Percentiles rank a stretch among this genome's conserved stretches.
Conservation (phyloP, 108 stramenopile genomes). For the Schizochytrium sp. region DNA sequence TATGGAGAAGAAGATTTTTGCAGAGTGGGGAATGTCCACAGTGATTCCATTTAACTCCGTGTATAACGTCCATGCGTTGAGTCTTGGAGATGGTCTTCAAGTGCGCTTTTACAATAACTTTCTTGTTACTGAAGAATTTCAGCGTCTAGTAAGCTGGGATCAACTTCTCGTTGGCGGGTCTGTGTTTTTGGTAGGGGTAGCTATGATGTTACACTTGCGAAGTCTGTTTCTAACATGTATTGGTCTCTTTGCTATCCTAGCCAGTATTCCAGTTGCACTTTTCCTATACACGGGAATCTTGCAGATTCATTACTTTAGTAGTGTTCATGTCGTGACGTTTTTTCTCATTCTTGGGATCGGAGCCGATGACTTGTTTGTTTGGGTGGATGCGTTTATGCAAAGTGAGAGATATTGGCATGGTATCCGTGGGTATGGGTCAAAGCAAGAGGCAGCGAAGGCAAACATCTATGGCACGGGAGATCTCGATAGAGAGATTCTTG, state of each 20-base stretch:
- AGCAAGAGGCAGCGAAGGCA: conserved; percentile 1
- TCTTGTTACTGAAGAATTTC: conserved; percentile 12
- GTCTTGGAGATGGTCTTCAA: conserved; percentile 11
- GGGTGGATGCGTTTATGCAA: conserved; percentile 63
- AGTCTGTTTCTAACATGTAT: neutral
- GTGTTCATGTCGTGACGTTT: conserved; percentile 62
- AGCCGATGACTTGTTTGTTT: conserved; percentile 67
- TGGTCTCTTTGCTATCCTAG: conserved; percentile 63
- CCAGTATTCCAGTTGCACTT: conserved; percentile 49
- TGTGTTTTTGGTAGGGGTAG: neutral
- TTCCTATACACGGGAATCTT: conserved; percentile 65
- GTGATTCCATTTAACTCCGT: neutral
- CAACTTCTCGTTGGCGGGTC: neutral
- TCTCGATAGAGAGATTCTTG: conserved; percentile 14
- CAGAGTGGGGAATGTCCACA: neutral
- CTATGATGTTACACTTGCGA: conserved; percentile 33
- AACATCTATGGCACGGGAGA: neutral
- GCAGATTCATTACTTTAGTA: conserved; percentile 61
- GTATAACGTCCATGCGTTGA: conserved; percentile 37
- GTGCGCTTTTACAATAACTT: neutral
- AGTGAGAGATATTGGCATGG: neutral
- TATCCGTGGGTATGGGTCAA: neutral
- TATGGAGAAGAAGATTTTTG: conserved; percentile 6
- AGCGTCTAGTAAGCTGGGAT: neutral
- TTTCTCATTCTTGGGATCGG: conserved; percentile 69